Evolutionary conservation across 148 eudicot genomes (phyloP), one percentile per base, ranked within the genome.

Genomic region (Silene uniflora): DNA sequence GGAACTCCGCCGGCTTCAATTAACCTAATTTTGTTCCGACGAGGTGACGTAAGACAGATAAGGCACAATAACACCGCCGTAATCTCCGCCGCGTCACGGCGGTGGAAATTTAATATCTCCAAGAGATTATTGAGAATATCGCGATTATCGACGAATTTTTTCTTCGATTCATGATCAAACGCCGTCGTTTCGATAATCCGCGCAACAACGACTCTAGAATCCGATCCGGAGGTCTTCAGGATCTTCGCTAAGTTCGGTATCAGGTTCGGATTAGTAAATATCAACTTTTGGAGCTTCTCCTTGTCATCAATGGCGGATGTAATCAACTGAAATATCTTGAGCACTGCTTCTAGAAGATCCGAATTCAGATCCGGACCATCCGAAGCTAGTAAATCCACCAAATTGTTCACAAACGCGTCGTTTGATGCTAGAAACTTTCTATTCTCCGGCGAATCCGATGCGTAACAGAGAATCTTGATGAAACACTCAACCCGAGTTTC

Each of bases 371-470:
- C 68, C 22, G 73, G 42, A 59, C 69, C 74, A 10, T 39, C 59
- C 9, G 73, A 59, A 13, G 72, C 72, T 12, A 84, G 0, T 6
- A 62, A 11, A 21, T 66, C 73, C 3, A 83, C 18, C 14, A 90
- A 68, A 3, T 32, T 5, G 8, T 75, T 76, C 0, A 82, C 22
- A 32, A 89, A 80, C 46, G 73, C 47, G 19, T 77, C 73, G 27
- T 69, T 75, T 0, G 67, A 19, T 2, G 75, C 79, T 1, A 89
- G 29, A 2, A 86, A 78, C 6, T 25, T 75, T 7, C 76, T 73
- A 63, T 89, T 89, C 24, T 85, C 89, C 6, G 65, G 54, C 18
- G 86, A 80, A 13, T 86, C 87, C 0, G 81, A 54, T 0, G 88
- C 88, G 44, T 84, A 86, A 0, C 83, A 75, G 29, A 77, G 78